Evolutionary conservation across 768 basidiomycete genomes (phyloP).

Genomic region (Pisolithus sp.): DNA sequence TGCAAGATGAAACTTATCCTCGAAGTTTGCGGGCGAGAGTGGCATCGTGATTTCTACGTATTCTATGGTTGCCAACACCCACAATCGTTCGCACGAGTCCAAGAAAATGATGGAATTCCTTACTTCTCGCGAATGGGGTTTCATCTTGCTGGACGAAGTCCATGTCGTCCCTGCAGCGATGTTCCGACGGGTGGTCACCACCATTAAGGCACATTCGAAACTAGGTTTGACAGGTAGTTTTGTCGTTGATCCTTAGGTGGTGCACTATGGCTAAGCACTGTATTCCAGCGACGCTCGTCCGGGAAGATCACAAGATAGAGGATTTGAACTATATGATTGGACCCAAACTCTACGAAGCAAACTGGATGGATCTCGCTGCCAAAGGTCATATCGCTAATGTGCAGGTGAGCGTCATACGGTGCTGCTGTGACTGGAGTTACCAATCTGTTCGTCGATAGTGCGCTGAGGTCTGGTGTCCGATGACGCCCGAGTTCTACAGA

Average conservation of each 20-base stretch:
- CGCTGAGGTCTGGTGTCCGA: slow-evolving; percentile 99
- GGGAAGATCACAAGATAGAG: slow-evolving; percentile 98
- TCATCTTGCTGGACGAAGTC: slow-evolving; percentile 95
- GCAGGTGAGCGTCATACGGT: slow-evolving; percentile 54
- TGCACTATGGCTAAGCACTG: slow-evolving; percentile 1
- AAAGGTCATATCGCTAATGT: slow-evolving; percentile 99
- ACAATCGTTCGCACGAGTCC: slow-evolving; percentile 96
- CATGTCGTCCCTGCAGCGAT: slow-evolving; percentile 98
- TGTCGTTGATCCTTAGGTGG: neutral
- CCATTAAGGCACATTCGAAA: slow-evolving; percentile 98
- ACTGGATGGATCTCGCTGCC: slow-evolving; percentile 99
- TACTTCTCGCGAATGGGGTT: slow-evolving; percentile 98
- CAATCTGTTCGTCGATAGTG: slow-evolving; percentile 48
- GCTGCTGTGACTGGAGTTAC: neutral
- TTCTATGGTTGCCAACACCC: slow-evolving; percentile 98
- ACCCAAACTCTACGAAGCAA: slow-evolving; percentile 98
- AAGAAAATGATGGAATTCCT: slow-evolving; percentile 99
- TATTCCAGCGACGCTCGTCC: slow-evolving; percentile 82
- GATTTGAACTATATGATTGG: slow-evolving; percentile 99
- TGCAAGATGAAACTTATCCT: neutral
- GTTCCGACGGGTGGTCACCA: slow-evolving; percentile 96
- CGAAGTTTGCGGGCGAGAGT: slow-evolving; percentile 90
- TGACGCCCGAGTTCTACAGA: slow-evolving; percentile 99
- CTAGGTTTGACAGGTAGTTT: slow-evolving; percentile 86
- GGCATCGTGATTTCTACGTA: slow-evolving; percentile 99